Evolutionary conservation across 2,329 filamentous ascomycete genomes (phyloP).

Genomic region (Ceratocystis colombiana): DNA sequence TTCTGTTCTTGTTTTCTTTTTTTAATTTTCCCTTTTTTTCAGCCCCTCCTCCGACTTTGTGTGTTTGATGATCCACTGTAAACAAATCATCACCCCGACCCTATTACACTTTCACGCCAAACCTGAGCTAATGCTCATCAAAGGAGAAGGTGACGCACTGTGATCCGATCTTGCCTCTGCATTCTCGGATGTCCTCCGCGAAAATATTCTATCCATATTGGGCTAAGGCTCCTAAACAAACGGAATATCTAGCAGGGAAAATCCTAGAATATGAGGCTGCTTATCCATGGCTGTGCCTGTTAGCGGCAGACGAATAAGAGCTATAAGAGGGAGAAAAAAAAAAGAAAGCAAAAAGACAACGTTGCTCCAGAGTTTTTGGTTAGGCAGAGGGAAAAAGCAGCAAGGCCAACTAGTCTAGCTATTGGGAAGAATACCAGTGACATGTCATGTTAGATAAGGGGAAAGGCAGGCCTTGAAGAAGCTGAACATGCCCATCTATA

Average conservation of each 20-base stretch:
- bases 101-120: neutral
- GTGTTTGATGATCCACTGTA: slow-evolving; percentile 14
- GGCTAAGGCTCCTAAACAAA: neutral
- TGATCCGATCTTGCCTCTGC: slow-evolving; percentile 12
- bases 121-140: slow-evolving; percentile 8
- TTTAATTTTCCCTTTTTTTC: neutral
- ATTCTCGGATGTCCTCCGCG: neutral
- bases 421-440: neutral
- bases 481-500: neutral
- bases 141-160: neutral
- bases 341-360: neutral
- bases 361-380: neutral
- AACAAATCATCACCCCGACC: neutral
- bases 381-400: neutral
- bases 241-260: neutral
- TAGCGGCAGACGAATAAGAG: neutral
- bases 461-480: neutral
- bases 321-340: neutral
- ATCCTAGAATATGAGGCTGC: neutral
- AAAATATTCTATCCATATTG: neutral
- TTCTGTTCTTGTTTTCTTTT: too few species aligned
- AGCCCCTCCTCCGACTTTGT: neutral
- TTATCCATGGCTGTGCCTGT: slow-evolving; percentile 6
- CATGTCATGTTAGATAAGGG: neutral
- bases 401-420: neutral